These are phyloP conservation scores for Parathielavia appendiculata DNA, from an alignment of 495 filamentous ascomycete genomes.

Conservation along the genomic window DNA sequence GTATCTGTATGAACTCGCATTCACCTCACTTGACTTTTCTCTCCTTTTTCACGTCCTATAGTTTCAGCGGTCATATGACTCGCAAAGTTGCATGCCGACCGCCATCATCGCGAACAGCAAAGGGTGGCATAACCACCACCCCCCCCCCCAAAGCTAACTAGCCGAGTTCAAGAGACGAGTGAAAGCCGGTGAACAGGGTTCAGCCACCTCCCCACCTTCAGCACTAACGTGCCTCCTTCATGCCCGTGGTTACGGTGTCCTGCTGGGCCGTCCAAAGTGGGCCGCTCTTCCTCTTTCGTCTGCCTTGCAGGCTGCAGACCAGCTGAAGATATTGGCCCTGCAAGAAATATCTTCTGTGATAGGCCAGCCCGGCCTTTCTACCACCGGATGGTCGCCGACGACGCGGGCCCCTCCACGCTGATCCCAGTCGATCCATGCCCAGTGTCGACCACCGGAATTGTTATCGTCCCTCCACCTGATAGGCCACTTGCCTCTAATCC, in stretches of 20 bases:
- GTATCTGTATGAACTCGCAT: no score
- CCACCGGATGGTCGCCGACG: neutral
- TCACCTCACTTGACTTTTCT: no score
- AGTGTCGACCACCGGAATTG: neutral
- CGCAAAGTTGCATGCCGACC: no score
- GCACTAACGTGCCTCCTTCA: neutral
- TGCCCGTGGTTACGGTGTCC: slow-evolving; percentile 11
- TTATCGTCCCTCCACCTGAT: neutral
- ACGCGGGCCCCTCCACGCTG: neutral
- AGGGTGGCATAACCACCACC: no score
- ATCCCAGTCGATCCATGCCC: neutral
- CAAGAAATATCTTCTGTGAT: neutral
- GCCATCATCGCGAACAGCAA: no score
- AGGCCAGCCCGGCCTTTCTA: neutral
- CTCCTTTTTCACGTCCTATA: no score
- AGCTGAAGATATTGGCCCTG: slow-evolving; percentile 15
- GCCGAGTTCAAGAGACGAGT: no score
- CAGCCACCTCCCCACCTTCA: neutral
- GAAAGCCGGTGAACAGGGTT: no score
- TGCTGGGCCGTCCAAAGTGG: neutral
- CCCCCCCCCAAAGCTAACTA: no score
- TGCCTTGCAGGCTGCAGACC: slow-evolving; percentile 15
- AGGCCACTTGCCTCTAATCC: neutral
- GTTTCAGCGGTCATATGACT: no score
- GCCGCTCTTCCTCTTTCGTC: slow-evolving; percentile 9